Conservation (phyloP, 2,329 filamentous ascomycete genomes). For the Fusarium chuoi region DNA sequence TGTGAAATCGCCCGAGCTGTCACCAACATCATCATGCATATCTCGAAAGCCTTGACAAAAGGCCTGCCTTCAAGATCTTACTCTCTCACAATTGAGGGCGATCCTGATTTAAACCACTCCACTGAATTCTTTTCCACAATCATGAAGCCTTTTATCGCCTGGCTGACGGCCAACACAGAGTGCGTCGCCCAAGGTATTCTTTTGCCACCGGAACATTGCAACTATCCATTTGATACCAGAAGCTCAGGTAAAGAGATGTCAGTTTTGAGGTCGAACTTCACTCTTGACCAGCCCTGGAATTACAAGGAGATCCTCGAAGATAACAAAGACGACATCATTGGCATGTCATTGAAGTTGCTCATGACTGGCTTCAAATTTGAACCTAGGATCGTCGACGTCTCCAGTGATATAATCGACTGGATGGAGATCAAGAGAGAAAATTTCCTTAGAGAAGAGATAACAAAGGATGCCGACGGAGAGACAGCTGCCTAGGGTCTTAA, state of each 20-base stretch:
- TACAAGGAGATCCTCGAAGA: not conserved
- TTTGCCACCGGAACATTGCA: not conserved
- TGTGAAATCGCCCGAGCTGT: not conserved
- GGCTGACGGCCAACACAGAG: not conserved
- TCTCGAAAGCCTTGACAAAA: not conserved
- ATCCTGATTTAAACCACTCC: not conserved
- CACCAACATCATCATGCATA: not conserved
- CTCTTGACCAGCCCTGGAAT: not conserved
- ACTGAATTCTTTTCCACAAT: not conserved
- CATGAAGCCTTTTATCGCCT: not conserved
- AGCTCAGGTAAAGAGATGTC: not conserved
- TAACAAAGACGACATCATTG: not conserved
- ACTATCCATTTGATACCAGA: not conserved
- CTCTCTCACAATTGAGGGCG: not conserved
- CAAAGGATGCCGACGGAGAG: not conserved
- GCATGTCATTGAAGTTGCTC: fast-evolving
- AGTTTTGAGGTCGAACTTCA: not conserved
- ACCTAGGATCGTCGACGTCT: not conserved
- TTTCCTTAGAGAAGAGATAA: not conserved
- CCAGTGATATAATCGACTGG: not conserved
- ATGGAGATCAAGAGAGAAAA: not conserved
- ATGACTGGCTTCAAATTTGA: not conserved
- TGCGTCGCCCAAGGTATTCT: not conserved
- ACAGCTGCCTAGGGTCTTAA: fast-evolving
- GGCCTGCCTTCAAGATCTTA: slow-evolving; percentile 7